These are phyloP conservation scores for Pythium volutum DNA, from an alignment of 352 stramenopile species.

Conservation along the genomic window DNA sequence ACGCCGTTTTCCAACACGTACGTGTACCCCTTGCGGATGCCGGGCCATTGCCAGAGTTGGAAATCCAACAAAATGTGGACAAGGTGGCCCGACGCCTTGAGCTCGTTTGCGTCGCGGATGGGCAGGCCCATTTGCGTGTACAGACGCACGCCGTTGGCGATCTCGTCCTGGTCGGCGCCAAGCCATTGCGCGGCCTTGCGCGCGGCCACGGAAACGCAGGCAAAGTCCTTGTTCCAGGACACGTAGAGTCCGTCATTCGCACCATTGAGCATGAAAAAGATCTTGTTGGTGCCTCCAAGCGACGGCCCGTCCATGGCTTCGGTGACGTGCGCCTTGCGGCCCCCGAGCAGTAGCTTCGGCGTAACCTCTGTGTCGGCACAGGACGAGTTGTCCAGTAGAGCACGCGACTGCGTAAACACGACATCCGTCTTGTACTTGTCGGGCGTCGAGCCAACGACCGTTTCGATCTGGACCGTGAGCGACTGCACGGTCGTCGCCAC, in stretches of 20 bases:
- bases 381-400: slow-evolving; percentile 30
- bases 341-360: slow-evolving; percentile 34
- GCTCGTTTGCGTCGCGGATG: slow-evolving; percentile 44
- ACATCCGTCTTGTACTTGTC: slow-evolving; percentile 68
- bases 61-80: slow-evolving; percentile 81
- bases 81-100: slow-evolving; percentile 48
- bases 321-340: slow-evolving; percentile 41
- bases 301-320: slow-evolving; percentile 46
- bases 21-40: slow-evolving; percentile 72
- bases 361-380: slow-evolving; percentile 39
- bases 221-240: slow-evolving; percentile 72
- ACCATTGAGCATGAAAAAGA: slow-evolving; percentile 87
- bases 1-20: slow-evolving; percentile 72
- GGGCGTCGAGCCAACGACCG: slow-evolving; percentile 21
- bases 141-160: slow-evolving; percentile 67
- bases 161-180: slow-evolving; percentile 60
- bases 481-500: slow-evolving; percentile 12
- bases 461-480: slow-evolving; percentile 15
- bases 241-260: slow-evolving; percentile 78
- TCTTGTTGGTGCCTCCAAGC: slow-evolving; percentile 34
- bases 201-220: slow-evolving; percentile 45
- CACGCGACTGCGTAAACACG: slow-evolving; percentile 37
- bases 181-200: slow-evolving; percentile 50
- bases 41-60: slow-evolving; percentile 78
- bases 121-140: slow-evolving; percentile 68